Percentiles rank a stretch among this genome's conserved stretches.
These are phyloP conservation scores for Posidonia oceanica DNA, from an alignment of 116 monocot species.

Conservation along the genomic window DNA sequence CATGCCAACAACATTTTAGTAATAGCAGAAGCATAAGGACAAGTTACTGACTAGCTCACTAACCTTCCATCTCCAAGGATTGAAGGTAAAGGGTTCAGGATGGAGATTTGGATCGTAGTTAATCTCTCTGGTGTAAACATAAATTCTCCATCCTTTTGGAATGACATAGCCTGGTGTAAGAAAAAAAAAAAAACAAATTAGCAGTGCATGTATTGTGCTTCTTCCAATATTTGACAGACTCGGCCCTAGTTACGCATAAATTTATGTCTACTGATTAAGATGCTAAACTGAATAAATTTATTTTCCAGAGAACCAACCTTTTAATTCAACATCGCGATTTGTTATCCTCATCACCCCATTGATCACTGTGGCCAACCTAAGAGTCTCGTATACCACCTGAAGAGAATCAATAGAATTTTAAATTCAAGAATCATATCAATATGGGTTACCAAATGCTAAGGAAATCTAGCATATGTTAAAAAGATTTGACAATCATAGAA, in stretches of 20 bases:
- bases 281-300: too few species aligned
- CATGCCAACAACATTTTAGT: background rate
- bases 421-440: background rate
- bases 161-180: constrained; percentile 40
- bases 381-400: constrained; percentile 72
- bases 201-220: too few species aligned
- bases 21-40: background rate
- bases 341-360: constrained; percentile 85
- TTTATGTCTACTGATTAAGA: too few species aligned
- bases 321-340: constrained; percentile 68
- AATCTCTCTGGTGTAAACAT: constrained; percentile 72
- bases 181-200: background rate
- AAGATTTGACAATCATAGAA: too few species aligned
- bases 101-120: constrained; percentile 64
- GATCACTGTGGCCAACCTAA: constrained; percentile 73
- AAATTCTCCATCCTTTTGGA: constrained; percentile 86
- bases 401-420: background rate
- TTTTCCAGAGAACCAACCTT: constrained; percentile 24
- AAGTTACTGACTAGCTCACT: background rate
- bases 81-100: constrained; percentile 58
- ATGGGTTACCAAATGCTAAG: too few species aligned
- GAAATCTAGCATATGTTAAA: too few species aligned
- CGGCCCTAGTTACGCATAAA: too few species aligned
- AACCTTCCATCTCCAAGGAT: constrained; percentile 98
- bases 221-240: too few species aligned